Evolutionary conservation across 345 rosid species (phyloP), one percentile per base, ranked within the genome.

Genomic region (Corymbia maculata): DNA sequence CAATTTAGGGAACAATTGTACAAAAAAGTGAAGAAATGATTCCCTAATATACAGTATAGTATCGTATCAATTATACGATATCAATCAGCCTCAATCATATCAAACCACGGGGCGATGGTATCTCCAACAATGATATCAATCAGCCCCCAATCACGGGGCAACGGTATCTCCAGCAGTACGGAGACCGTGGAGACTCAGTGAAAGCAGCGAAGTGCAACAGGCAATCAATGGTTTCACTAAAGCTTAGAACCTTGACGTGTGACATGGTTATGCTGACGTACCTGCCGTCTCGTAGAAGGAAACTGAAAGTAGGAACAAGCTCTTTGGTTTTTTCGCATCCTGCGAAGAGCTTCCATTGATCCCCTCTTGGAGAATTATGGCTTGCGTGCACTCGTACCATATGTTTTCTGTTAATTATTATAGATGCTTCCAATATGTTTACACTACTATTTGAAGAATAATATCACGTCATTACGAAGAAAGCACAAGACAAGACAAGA

Each of bases 201-300:
- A 97, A 95, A 91, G 95, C 92, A 66, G 98, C 97, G 79, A 97
- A 94, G 90, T 98, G 94, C 89, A 97, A 94, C 93, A 93, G 99
- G 90, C 98, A 93, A 90, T 95, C 94, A 1, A 94, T 98, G 79
- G 97, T 96, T 87, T 97, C 98, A 66, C 90, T 70, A 90, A 96
- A 97, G 97, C 94, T 30, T 95, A 92, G 98, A 97, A 92, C 95
- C 97, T 52, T 96, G 97, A 95, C 89, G 89, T 52, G 6, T 88
- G 89, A 90, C 85, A 49, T 51, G 88, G 90, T 89, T 50, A 17
- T 90, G 0, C 51, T 17, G 24, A 36, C 45, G 7, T 79, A 12
- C 30, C 14, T 30, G 16, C 12, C 36, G 30, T 6, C 53, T 49
- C 7, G 53, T 24, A 36, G 1, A 21, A 32, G 80, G 47, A 36